Evolutionary conservation across 2,329 filamentous ascomycete genomes (phyloP).

Genomic region (Setomelanomma holmii): DNA sequence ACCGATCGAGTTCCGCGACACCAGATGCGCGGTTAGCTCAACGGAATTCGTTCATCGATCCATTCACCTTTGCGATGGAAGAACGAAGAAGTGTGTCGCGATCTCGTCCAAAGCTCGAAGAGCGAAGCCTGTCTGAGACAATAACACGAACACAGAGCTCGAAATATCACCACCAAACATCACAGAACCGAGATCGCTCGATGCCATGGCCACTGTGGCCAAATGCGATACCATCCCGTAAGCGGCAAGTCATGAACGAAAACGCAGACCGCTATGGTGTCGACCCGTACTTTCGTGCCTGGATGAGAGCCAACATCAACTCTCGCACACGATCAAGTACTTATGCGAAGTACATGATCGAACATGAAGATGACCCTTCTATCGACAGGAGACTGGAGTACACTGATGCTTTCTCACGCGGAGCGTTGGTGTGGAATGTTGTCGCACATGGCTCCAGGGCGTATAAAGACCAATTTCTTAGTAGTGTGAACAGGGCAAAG

Average conservation of each 20-base stretch:
- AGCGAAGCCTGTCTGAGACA: constrained; percentile 9
- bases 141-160: neutral
- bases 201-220: constrained; percentile 31
- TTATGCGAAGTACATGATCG: constrained; percentile 35
- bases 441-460: constrained; percentile 9
- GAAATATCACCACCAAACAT: constrained; percentile 18
- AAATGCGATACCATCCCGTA: constrained; percentile 31
- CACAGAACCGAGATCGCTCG: constrained; percentile 22
- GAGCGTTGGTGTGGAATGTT: constrained; percentile 6
- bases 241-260: constrained; percentile 23
- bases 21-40: neutral
- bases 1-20: neutral
- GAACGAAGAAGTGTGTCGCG: constrained; percentile 11
- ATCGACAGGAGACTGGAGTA: constrained; percentile 31
- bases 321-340: constrained; percentile 25
- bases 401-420: constrained; percentile 7
- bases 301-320: constrained; percentile 33
- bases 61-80: constrained; percentile 9
- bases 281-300: constrained; percentile 35
- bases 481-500: constrained; percentile 19
- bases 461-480: constrained; percentile 19
- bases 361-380: constrained; percentile 29
- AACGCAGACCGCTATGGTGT: constrained; percentile 29
- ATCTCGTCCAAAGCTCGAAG: constrained; percentile 9
- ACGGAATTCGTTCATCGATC: constrained; percentile 25